These are phyloP conservation scores for Pichia californica DNA, from an alignment of 805 yeast genomes.

Conservation along the genomic window DNA sequence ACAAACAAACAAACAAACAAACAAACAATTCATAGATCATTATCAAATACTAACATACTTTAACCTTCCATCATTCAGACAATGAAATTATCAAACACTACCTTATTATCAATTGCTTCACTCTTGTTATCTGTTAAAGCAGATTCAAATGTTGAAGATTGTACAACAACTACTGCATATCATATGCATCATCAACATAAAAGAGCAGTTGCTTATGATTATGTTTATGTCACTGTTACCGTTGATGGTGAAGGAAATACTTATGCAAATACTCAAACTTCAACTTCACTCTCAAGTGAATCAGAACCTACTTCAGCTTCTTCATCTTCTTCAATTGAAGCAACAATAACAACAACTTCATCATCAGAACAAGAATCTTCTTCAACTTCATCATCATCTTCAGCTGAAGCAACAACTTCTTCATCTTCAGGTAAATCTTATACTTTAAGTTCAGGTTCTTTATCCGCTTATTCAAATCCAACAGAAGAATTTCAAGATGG, in stretches of 20 bases:
- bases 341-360: constrained; percentile 15
- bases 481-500: constrained; percentile 66
- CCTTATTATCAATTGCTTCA: constrained; percentile 23
- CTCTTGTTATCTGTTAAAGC: constrained; percentile 26
- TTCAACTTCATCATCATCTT: constrained; percentile 23
- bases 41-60: neutral
- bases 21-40: too few species aligned
- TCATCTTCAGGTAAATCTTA: constrained; percentile 29
- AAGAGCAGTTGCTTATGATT: constrained; percentile 47
- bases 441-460: constrained; percentile 47
- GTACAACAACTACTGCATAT: constrained; percentile 32
- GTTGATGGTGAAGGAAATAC: constrained; percentile 45
- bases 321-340: constrained; percentile 21
- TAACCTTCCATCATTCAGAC: neutral
- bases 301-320: constrained; percentile 25
- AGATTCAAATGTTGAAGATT: constrained; percentile 25
- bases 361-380: constrained; percentile 21
- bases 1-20: too few species aligned
- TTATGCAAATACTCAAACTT: constrained; percentile 26
- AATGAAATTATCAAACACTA: constrained; percentile 22
- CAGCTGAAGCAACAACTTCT: constrained; percentile 24
- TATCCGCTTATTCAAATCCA: constrained; percentile 52
- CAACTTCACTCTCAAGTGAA: constrained; percentile 21
- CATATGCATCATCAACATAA: constrained; percentile 60
- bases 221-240: constrained; percentile 46